These are phyloP conservation scores for Acer saccharum DNA, from an alignment of 345 rosid species.

Conservation along the genomic window DNA sequence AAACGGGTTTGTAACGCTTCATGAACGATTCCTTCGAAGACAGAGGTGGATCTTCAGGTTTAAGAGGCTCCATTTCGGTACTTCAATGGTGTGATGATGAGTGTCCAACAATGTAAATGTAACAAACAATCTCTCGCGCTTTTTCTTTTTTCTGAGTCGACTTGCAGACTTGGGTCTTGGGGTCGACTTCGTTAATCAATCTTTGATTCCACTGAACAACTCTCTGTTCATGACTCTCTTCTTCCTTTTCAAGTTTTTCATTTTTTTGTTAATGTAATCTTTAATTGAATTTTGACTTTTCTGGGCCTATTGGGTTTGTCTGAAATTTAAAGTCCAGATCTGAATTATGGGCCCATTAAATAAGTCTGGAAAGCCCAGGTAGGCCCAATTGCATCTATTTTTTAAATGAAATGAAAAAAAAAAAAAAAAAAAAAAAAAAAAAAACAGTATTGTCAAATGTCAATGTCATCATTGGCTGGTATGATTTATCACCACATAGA, in stretches of 20 bases:
- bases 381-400: not conserved
- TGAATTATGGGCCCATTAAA: not conserved
- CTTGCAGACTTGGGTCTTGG: too few species aligned
- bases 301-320: not conserved
- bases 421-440: too few species aligned
- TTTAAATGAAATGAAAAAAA: not conserved
- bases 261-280: too few species aligned
- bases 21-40: slow-evolving; percentile 33
- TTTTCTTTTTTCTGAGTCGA: not conserved
- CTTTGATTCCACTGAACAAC: not conserved
- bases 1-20: slow-evolving; percentile 44
- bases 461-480: not conserved
- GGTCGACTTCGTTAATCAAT: not conserved
- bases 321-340: not conserved
- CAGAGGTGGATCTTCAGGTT: slow-evolving; percentile 27
- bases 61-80: slow-evolving; percentile 40
- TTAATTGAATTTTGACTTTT: not conserved
- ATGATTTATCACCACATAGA: not conserved
- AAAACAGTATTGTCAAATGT: not conserved
- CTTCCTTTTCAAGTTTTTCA: too few species aligned
- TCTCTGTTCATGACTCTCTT: not conserved
- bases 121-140: not conserved
- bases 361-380: not conserved
- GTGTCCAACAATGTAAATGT: not conserved
- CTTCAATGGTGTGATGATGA: not conserved